Conservation (phyloP, 768 basidiomycete species). For the Scleroderma citrinum region DNA sequence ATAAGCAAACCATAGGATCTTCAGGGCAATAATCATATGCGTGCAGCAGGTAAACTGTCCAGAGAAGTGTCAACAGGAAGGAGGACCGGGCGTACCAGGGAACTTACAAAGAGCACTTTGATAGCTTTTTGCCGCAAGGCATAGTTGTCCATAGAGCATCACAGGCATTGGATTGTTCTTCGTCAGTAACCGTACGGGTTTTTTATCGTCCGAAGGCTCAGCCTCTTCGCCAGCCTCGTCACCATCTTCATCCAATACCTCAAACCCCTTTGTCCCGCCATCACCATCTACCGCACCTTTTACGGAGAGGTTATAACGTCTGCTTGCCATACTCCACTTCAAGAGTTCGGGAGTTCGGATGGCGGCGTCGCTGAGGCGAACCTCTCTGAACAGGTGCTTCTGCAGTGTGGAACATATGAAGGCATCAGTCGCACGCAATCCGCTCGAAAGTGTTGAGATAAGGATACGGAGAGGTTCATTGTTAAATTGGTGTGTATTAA, state of each 20-base stretch:
- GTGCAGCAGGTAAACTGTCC: constrained; percentile 78
- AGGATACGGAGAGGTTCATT: constrained; percentile 81
- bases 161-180: constrained; percentile 68
- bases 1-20: constrained; percentile 82
- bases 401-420: constrained; percentile 77
- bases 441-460: constrained; percentile 65
- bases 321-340: constrained; percentile 55
- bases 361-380: constrained; percentile 62
- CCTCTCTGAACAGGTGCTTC: constrained; percentile 78
- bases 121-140: constrained; percentile 79
- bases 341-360: constrained; percentile 55
- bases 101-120: constrained; percentile 85
- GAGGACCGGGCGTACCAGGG: neutral
- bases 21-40: constrained; percentile 81
- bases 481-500: constrained; percentile 75
- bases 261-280: constrained; percentile 10
- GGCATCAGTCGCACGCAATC: constrained; percentile 61
- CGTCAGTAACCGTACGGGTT: constrained; percentile 44
- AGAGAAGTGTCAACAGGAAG: neutral
- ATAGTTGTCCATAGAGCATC: constrained; percentile 76
- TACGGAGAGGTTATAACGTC: constrained; percentile 46
- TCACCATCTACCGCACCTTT: constrained; percentile 16
- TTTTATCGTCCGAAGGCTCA: constrained; percentile 19
- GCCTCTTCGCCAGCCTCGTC: constrained; percentile 23
- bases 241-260: constrained; percentile 28